Conservation (phyloP, 2,329 filamentous ascomycete genomes). For the Epichloe amarillans region DNA sequence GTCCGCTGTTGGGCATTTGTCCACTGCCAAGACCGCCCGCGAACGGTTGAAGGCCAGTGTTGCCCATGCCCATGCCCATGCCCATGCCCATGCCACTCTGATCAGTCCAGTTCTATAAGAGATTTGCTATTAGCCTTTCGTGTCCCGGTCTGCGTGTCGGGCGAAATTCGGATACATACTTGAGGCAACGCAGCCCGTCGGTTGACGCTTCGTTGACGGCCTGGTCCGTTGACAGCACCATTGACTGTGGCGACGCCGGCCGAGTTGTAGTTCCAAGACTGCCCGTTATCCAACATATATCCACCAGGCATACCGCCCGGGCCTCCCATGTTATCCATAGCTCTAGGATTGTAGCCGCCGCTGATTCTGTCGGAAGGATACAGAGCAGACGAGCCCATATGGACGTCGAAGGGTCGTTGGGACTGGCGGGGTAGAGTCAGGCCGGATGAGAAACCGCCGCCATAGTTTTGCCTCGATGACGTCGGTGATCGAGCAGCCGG, state of each 20-base stretch:
- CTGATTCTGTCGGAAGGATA: conserved; percentile 58
- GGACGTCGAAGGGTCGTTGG: conserved; percentile 67
- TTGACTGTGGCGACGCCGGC: conserved; percentile 50
- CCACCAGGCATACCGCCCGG: conserved; percentile 27
- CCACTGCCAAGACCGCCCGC: conserved; percentile 22
- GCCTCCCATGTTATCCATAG: conserved; percentile 34
- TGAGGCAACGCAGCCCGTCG: conserved; percentile 54
- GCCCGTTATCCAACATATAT: conserved; percentile 53
- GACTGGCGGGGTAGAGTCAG: conserved; percentile 33
- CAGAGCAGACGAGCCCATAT: conserved; percentile 47
- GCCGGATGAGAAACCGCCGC: conserved; percentile 36
- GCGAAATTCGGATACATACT: conserved; percentile 38
- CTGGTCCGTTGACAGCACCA: conserved; percentile 51
- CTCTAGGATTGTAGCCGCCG: conserved; percentile 45
- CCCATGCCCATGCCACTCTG: conserved; percentile 29
- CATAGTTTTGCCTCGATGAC: conserved; percentile 49
- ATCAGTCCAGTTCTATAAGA: conserved; percentile 36
- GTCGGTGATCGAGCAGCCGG: conserved; percentile 52
- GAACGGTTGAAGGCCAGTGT: conserved; percentile 22
- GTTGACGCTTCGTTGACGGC: conserved; percentile 41
- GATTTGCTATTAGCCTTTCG: not conserved
- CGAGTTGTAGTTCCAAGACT: conserved; percentile 65
- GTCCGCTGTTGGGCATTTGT: conserved; percentile 25
- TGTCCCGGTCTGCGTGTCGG: not conserved
- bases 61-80: conserved; percentile 32